Evolutionary conservation across 768 basidiomycete species (phyloP).

Genomic region (Mycena alexandri): DNA sequence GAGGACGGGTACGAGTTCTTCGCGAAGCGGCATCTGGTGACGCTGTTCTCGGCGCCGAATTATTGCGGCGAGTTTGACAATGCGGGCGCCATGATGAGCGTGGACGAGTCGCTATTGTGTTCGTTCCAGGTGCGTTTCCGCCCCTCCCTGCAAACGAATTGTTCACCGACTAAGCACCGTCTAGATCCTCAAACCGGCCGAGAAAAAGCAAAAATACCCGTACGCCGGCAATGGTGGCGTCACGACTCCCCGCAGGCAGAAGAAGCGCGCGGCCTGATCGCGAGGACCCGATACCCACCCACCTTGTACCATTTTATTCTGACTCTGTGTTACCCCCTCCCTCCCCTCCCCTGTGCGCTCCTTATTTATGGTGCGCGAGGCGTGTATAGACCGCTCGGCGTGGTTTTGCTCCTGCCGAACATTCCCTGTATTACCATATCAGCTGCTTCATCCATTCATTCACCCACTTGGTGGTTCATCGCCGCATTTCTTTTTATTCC

Average conservation of each 20-base stretch:
- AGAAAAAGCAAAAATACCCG: slow-evolving; percentile 97
- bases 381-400: no score
- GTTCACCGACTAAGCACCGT: neutral
- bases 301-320: no score
- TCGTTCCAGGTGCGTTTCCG: slow-evolving; percentile 86
- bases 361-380: no score
- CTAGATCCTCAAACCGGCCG: slow-evolving; percentile 97
- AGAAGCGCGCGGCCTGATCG: slow-evolving; percentile 22
- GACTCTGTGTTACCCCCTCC: no score
- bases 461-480: no score
- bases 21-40: slow-evolving; percentile 97
- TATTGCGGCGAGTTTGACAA: slow-evolving; percentile 99
- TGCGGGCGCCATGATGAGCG: slow-evolving; percentile 99
- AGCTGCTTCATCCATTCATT: no score
- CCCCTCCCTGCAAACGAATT: no score
- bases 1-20: slow-evolving; percentile 99
- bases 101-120: slow-evolving; percentile 96
- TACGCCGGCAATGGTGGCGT: slow-evolving; percentile 65
- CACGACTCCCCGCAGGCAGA: slow-evolving; percentile 55
- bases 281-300: no score
- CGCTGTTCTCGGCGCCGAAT: slow-evolving; percentile 96
- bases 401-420: no score
- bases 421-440: no score
- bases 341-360: no score
- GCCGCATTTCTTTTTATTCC: no score